Evolutionary conservation across 2,329 filamentous ascomycete genomes (phyloP), one percentile per base, ranked within the genome.

Genomic region (Nemania sp.): DNA sequence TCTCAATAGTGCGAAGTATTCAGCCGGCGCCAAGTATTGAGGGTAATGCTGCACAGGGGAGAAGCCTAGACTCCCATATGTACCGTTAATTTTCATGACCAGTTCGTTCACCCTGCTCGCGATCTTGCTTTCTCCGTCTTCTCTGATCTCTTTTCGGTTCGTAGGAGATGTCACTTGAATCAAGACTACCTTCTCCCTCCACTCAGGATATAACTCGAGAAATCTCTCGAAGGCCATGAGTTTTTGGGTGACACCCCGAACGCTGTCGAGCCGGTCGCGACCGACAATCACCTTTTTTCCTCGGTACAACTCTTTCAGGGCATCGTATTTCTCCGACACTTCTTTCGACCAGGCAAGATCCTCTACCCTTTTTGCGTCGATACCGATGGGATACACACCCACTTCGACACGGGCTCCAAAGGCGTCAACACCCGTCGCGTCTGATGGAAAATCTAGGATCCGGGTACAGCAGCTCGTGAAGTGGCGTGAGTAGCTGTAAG

Each of bases 221-320:
- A 98, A 97, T 60, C 90, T 85, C 76, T 97, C 92, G 73, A 97
- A 98, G 0, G 93, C 94, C 79, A 96, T 90, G 34, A 98, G 82
- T 77, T 98, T 98, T 76, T 97, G 94, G n/a, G 91, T 88, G 13
- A 98, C 93, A 72, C 95, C 94, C 64, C 93, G 86, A 46, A 96
- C 92, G 69, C 90, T 94, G 75, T 98, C 94, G 53, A 98, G 80
- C n/a, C 94, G 88, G 75, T 98, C 94, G 68, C 94, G 88, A 11
- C 94, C 94, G 57, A 98, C 92, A 68, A 98, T 97, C 69, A 98
- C 89, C 78, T 96, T 96, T 79, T 94, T 96, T 62, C 89, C 92
- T n/a, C 83, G 83, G 73, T 97, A 97, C 68, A 95, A 79, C 65
- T 88, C 85, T 71, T 87, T 88, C 54, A 97, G 85, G 0, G 86